A percentile compares a stretch with the other conserved stretches of the same genome.
phyloP scores from a whole-genome alignment of 768 basidiomycete genomes.

The Mycena galericulata region DNA sequence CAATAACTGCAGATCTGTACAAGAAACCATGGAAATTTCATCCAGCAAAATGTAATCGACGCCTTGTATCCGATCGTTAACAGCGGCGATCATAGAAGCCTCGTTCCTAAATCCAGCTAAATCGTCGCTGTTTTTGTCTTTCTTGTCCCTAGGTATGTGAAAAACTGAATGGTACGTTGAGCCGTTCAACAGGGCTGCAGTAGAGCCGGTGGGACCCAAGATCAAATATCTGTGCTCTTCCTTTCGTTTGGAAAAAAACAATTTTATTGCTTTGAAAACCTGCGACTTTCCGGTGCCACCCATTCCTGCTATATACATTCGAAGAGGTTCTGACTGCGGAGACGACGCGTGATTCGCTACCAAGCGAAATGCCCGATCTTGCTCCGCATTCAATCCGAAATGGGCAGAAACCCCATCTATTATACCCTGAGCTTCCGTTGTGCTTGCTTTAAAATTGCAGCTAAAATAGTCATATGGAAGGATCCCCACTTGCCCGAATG shows the following conservation, averaged over 20 bases:
- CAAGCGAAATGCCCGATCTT: slow-evolving; percentile 46
- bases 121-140: background rate
- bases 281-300: slow-evolving; percentile 48
- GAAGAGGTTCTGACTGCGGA: slow-evolving; percentile 29
- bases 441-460: too few species aligned
- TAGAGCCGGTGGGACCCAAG: slow-evolving; percentile 48
- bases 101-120: slow-evolving; percentile 1
- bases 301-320: slow-evolving; percentile 48
- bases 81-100: background rate
- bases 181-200: slow-evolving; percentile 46
- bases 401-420: too few species aligned
- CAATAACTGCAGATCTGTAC: slow-evolving; percentile 40
- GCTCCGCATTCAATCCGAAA: slow-evolving; percentile 45
- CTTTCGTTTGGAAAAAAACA: slow-evolving; percentile 35
- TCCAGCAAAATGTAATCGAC: too few species aligned
- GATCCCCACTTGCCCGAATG: too few species aligned
- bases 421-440: too few species aligned
- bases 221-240: slow-evolving; percentile 38
- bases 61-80: slow-evolving; percentile 14
- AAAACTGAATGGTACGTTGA: slow-evolving; percentile 42
- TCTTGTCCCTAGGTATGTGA: background rate
- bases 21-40: slow-evolving; percentile 47
- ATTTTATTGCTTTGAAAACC: slow-evolving; percentile 41
- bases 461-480: too few species aligned
- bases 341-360: slow-evolving; percentile 38